phyloP scores from a whole-genome alignment of 2,329 filamentous ascomycete species.

The Paecilomyces formosus region DNA sequence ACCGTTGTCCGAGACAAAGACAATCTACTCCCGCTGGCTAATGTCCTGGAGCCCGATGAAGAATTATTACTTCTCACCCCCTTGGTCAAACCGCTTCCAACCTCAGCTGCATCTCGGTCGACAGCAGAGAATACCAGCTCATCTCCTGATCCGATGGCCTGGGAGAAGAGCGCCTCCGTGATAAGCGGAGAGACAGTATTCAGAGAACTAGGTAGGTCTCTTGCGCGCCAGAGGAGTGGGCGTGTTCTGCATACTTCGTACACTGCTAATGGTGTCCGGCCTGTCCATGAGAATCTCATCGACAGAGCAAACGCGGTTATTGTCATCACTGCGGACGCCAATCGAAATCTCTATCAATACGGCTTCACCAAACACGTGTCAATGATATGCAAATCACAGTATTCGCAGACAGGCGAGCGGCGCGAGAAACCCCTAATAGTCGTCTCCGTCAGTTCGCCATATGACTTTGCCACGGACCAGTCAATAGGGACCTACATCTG shows the following conservation, averaged over 20 bases:
- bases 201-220: constrained; percentile 73
- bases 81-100: constrained; percentile 83
- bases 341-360: constrained; percentile 86
- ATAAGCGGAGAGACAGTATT: constrained; percentile 95
- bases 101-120: constrained; percentile 72
- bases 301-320: constrained; percentile 82
- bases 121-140: constrained; percentile 43
- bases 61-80: constrained; percentile 86
- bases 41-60: constrained; percentile 73
- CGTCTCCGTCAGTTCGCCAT: constrained; percentile 87
- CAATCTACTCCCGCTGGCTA: constrained; percentile 71
- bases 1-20: constrained; percentile 88
- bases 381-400: constrained; percentile 66
- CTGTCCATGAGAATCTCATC: constrained; percentile 89
- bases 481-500: constrained; percentile 88
- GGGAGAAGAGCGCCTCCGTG: constrained; percentile 55
- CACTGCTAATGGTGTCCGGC: constrained; percentile 83
- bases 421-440: constrained; percentile 79
- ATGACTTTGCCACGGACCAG: constrained; percentile 91
- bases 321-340: constrained; percentile 87
- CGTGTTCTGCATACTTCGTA: constrained; percentile 91
- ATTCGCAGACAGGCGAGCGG: constrained; percentile 29
- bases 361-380: constrained; percentile 94
- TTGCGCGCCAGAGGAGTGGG: constrained; percentile 79
- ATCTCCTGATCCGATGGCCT: constrained; percentile 48